Conservation (phyloP, 2,329 filamentous ascomycete genomes). For the Neocucurbitaria cava region DNA sequence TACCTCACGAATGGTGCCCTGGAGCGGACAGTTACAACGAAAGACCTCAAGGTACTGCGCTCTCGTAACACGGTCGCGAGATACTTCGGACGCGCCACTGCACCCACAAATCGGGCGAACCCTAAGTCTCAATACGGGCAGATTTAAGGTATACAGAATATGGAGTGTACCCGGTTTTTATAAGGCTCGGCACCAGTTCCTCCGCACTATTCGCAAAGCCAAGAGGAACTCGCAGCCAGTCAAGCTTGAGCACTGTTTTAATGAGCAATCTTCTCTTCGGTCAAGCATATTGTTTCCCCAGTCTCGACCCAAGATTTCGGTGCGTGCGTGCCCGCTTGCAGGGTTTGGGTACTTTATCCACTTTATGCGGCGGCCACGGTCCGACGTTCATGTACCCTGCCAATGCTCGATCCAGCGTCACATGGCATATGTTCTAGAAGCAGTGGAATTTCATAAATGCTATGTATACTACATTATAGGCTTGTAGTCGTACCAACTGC, state of each 20-base stretch:
- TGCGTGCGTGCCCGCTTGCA: constrained; percentile 7
- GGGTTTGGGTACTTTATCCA: constrained; percentile 22
- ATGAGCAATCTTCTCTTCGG: constrained; percentile 13
- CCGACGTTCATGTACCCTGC: constrained; percentile 34
- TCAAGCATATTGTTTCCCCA: constrained; percentile 15
- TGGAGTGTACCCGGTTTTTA: background rate
- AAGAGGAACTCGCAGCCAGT: background rate
- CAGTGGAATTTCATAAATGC: constrained; percentile 2
- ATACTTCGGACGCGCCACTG: background rate
- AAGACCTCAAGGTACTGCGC: background rate
- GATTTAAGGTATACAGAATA: background rate
- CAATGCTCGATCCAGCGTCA: constrained; percentile 23
- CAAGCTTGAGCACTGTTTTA: background rate
- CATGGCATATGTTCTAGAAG: constrained; percentile 20
- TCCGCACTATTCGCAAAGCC: constrained; percentile 1
- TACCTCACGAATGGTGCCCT: background rate
- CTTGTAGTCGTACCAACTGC: constrained; percentile 5
- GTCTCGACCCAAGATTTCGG: constrained; percentile 7
- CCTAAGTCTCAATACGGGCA: no score
- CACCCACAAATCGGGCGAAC: background rate
- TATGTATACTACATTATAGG: background rate
- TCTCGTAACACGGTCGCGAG: background rate
- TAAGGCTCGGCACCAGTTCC: constrained; percentile 1
- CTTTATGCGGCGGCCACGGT: constrained; percentile 36
- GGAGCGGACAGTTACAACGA: background rate